These are phyloP conservation scores for Aspergillus biplanus DNA, from an alignment of 495 filamentous ascomycete species.

Conservation along the genomic window DNA sequence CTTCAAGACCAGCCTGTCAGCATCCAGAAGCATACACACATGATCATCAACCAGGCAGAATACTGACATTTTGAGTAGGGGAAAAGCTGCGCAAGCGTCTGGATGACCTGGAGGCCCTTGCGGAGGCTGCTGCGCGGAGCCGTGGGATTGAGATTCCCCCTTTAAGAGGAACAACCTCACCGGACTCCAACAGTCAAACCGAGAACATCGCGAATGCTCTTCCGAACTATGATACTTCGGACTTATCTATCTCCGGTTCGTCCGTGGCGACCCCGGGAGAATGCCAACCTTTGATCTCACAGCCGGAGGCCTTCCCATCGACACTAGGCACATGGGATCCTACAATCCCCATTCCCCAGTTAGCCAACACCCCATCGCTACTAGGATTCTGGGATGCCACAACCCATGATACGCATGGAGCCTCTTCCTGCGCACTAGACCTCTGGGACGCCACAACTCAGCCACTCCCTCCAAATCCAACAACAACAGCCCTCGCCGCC, in stretches of 20 bases:
- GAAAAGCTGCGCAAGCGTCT: constrained; percentile 30
- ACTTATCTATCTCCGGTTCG: constrained; percentile 11
- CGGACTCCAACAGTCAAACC: background rate
- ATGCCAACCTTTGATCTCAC: constrained; percentile 1
- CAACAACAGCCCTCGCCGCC: too few relatives aligned
- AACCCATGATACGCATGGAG: too few relatives aligned
- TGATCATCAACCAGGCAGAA: too few relatives aligned
- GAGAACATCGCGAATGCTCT: background rate
- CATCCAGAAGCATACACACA: background rate
- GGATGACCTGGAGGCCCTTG: constrained; percentile 27
- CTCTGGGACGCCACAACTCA: too few relatives aligned
- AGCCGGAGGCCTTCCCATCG: background rate
- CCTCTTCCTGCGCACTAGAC: too few relatives aligned
- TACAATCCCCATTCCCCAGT: background rate
- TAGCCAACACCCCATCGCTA: background rate
- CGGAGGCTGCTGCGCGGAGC: constrained; percentile 10
- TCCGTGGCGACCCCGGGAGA: constrained; percentile 7
- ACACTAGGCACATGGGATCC: constrained; percentile 14
- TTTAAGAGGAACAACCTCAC: background rate
- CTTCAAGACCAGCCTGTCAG: background rate
- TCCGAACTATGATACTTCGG: constrained; percentile 12
- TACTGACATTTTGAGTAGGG: constrained; percentile 16
- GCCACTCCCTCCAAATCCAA: too few relatives aligned
- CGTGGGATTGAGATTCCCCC: background rate
- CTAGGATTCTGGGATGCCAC: too few relatives aligned